phyloP scores from a whole-genome alignment of 495 filamentous ascomycete species.

The Xylaria sp. region DNA sequence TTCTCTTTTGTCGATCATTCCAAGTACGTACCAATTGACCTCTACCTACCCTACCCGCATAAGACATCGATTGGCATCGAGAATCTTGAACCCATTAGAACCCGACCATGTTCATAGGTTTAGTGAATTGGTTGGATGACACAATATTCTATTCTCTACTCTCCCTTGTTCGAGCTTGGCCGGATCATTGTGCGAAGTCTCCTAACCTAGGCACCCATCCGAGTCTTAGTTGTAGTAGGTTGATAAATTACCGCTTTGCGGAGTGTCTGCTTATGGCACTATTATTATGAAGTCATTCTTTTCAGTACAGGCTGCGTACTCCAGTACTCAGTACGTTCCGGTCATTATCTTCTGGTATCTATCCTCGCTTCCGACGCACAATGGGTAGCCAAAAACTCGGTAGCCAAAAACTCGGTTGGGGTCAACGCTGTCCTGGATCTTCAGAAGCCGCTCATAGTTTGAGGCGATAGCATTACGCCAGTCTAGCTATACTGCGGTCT shows the following conservation, averaged over 20 bases:
- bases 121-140: no score
- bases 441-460: slow-evolving; percentile 40
- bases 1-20: not conserved
- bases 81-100: no score
- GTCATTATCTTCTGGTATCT: not conserved
- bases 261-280: not conserved
- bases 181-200: no score
- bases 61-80: not conserved
- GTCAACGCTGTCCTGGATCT: slow-evolving; percentile 44
- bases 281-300: not conserved
- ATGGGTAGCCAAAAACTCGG: slow-evolving; percentile 20
- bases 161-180: not conserved
- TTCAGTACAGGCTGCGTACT: not conserved
- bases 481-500: slow-evolving; percentile 15
- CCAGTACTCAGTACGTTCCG: not conserved
- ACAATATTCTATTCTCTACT: no score
- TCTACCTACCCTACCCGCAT: no score
- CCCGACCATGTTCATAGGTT: not conserved
- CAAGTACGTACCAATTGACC: not conserved
- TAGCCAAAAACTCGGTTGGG: slow-evolving; percentile 31
- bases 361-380: slow-evolving; percentile 26
- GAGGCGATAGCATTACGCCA: slow-evolving; percentile 19
- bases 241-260: not conserved
- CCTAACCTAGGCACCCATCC: no score
- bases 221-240: no score